These are phyloP conservation scores for Asterella californica DNA, from an alignment of 225 moss, liverwort and hornwort genomes.

Conservation along the genomic window DNA sequence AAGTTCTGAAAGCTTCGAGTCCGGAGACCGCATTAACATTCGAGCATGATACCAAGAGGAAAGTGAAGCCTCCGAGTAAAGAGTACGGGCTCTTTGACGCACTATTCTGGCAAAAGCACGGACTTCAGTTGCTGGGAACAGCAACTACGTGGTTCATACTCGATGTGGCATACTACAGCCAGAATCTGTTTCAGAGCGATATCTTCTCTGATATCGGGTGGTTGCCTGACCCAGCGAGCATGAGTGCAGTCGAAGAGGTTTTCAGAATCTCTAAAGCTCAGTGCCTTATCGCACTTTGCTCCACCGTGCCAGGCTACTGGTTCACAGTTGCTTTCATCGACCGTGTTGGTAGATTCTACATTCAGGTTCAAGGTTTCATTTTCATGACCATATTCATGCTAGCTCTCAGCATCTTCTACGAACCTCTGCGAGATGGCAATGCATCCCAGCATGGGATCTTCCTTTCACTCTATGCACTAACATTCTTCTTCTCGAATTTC, in stretches of 20 bases:
- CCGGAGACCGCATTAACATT: background rate
- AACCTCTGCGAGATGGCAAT: too few species aligned
- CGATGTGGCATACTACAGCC: slow-evolving; percentile 13
- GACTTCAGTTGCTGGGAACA: slow-evolving; percentile 16
- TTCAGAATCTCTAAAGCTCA: slow-evolving; percentile 13
- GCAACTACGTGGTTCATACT: slow-evolving; percentile 17
- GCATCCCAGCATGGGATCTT: background rate
- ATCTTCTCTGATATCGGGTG: slow-evolving; percentile 7
- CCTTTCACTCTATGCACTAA: slow-evolving; percentile 6
- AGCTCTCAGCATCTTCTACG: background rate
- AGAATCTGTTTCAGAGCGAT: slow-evolving; percentile 10
- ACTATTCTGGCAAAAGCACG: background rate
- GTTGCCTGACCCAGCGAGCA: background rate
- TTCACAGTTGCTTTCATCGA: slow-evolving; percentile 9
- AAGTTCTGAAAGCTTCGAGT: slow-evolving; percentile 5
- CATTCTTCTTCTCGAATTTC: slow-evolving; percentile 28
- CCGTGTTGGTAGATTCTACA: slow-evolving; percentile 5
- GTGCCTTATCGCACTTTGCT: slow-evolving; percentile 6
- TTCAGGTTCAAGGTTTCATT: slow-evolving; percentile 15
- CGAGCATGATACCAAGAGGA: background rate
- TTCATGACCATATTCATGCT: slow-evolving; percentile 21
- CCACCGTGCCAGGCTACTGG: slow-evolving; percentile 18
- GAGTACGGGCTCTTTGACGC: slow-evolving; percentile 2
- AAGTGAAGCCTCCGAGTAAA: background rate
- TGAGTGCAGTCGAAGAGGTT: slow-evolving; percentile 10